Base-by-base conservation (phyloP, 75 land plant genomes). In the Pseudotsuga menziesii region DNA sequence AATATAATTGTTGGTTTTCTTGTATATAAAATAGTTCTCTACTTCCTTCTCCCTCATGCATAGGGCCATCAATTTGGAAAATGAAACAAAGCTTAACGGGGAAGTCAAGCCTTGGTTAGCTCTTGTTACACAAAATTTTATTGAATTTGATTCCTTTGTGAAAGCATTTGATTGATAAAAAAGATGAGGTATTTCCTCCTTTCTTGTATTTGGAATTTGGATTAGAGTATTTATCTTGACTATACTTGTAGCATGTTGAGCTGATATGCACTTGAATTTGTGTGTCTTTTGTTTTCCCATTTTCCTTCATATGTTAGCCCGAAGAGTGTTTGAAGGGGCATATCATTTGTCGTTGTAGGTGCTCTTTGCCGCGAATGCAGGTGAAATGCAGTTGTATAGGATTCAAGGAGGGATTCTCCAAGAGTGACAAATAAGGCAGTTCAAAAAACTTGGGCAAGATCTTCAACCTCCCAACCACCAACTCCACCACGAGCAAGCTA, bases 31-130 rank as follows among this genome's bases (percentile, higher is more conserved):
- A n/a, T n/a, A n/a, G n/a, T n/a, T n/a, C n/a, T n/a, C n/a, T n/a
- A n/a, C n/a, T n/a, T n/a, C n/a, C n/a, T n/a, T n/a, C n/a, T n/a
- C n/a, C n/a, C n/a, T n/a, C n/a, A n/a, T n/a, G n/a, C n/a, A n/a
- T n/a, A n/a, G n/a, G n/a, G n/a, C n/a, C n/a, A n/a, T n/a, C n/a
- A n/a, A n/a, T n/a, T n/a, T n/a, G n/a, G n/a, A n/a, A n/a, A n/a
- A n/a, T n/a, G n/a, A n/a, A n/a, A n/a, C n/a, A n/a, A n/a, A n/a
- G n/a, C n/a, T n/a, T n/a, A n/a, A n/a, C n/a, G n/a, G n/a, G n/a
- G n/a, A n/a, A n/a, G n/a, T n/a, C n/a, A n/a, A n/a, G n/a, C 89
- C 93, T 14, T 93, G 95, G 95, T 69, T 93, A 22, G 90, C 88
- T 57, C 83, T 88, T 77, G 88, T 85, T 71, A 88, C 90, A 22